A percentile compares a stretch with the other conserved stretches of the same genome.
These are phyloP conservation scores for Lumnitzera littorea DNA, from an alignment of 345 rosid genomes.

Conservation along the genomic window DNA sequence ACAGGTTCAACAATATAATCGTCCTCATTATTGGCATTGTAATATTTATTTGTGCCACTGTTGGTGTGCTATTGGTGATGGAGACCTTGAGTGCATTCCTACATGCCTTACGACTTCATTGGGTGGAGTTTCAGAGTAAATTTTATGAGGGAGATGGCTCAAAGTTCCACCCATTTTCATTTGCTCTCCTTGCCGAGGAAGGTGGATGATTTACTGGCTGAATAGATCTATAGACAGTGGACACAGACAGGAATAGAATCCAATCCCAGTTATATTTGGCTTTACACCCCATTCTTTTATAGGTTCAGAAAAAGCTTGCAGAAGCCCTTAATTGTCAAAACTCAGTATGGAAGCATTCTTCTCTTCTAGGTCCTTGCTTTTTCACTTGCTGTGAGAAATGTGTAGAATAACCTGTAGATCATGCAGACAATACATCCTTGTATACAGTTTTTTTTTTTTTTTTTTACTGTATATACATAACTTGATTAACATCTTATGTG, in stretches of 20 bases:
- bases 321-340: too few relatives aligned
- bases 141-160: conserved; percentile 62
- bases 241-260: neutral
- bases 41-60: conserved; percentile 44
- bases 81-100: conserved; percentile 60
- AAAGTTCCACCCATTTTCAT: conserved; percentile 53
- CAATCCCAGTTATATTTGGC: neutral
- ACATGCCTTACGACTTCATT: conserved; percentile 59
- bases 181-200: conserved; percentile 29
- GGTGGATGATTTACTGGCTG: conserved; percentile 15
- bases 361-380: too few relatives aligned
- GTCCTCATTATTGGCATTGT: conserved; percentile 39
- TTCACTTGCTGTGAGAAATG: too few relatives aligned
- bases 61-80: conserved; percentile 58
- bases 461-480: too few relatives aligned
- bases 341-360: too few relatives aligned
- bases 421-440: too few relatives aligned
- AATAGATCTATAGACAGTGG: conserved; percentile 1
- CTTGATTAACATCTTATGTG: too few relatives aligned
- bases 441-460: too few relatives aligned
- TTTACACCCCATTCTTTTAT: too few relatives aligned
- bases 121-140: conserved; percentile 65
- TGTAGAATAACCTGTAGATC: too few relatives aligned
- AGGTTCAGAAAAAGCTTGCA: too few relatives aligned
- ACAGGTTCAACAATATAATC: conserved; percentile 49